Evolutionary conservation across 306 rosid species (phyloP).

Genomic region (Luffa acutangula): DNA sequence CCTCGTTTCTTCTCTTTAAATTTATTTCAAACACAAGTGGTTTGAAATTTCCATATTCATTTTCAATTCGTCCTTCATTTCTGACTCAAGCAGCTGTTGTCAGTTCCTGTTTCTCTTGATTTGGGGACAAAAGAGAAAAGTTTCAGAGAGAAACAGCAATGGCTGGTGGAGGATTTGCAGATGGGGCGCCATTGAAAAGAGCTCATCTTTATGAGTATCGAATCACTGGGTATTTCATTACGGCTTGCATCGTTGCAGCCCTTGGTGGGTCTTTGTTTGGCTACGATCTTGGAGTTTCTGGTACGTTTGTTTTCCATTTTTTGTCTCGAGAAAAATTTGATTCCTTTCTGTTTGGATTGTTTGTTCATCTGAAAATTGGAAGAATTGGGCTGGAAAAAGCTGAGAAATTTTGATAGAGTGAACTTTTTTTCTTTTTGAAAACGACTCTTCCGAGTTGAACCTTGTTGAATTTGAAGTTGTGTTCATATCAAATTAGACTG

Average conservation of each 20-base stretch:
- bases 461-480: not conserved
- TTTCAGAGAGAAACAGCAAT: conserved; percentile 9
- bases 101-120: not conserved
- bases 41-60: not conserved
- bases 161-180: conserved; percentile 60
- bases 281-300: conserved; percentile 92
- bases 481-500: not conserved
- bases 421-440: not conserved
- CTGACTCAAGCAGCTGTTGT: not conserved
- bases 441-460: too few relatives aligned
- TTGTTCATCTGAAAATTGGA: not conserved
- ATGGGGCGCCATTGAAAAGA: conserved; percentile 27
- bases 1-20: not conserved
- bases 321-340: not conserved
- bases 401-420: not conserved
- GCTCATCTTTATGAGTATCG: conserved; percentile 65
- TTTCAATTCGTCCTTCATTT: not conserved
- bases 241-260: conserved; percentile 65
- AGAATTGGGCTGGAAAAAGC: not conserved
- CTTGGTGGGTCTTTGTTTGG: conserved; percentile 89
- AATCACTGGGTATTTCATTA: conserved; percentile 51
- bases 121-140: not conserved
- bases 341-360: not conserved
- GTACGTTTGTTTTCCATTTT: conserved; percentile 16
- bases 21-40: not conserved